Evolutionary conservation across 352 stramenopile genomes (phyloP).

Genomic region (Pythium angustatum): DNA sequence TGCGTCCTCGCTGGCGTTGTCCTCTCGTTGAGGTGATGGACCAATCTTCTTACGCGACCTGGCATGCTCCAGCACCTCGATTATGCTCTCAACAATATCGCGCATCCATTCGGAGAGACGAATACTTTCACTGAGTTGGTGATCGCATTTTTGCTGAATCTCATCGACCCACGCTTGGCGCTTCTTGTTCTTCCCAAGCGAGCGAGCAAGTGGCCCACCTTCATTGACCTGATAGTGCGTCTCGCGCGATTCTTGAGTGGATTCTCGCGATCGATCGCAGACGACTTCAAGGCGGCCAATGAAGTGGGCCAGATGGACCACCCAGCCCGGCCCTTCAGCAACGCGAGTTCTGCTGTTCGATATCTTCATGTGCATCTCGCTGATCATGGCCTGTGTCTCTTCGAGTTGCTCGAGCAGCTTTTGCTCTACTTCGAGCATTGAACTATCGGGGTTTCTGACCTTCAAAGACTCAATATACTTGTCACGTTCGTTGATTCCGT

Average conservation of each 20-base stretch:
- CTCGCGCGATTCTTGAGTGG: conserved; percentile 53
- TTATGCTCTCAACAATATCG: conserved; percentile 53
- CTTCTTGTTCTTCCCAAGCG: conserved; percentile 37
- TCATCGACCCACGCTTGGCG: conserved; percentile 55
- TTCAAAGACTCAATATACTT: conserved; percentile 75
- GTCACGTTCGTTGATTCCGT: conserved; percentile 53
- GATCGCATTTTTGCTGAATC: conserved; percentile 55
- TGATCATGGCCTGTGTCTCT: conserved; percentile 79
- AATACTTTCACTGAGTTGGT: conserved; percentile 52
- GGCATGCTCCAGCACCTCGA: conserved; percentile 43
- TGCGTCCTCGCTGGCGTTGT: conserved; percentile 24
- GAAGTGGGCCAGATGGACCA: conserved; percentile 58
- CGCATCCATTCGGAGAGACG: conserved; percentile 58
- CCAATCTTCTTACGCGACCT: conserved; percentile 26
- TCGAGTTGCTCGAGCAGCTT: conserved; percentile 72
- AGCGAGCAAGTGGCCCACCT: conserved; percentile 35
- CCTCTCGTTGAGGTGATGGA: conserved; percentile 18
- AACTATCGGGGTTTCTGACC: conserved; percentile 40
- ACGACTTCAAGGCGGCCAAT: conserved; percentile 56
- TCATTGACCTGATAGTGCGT: conserved; percentile 53
- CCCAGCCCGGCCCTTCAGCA: conserved; percentile 5
- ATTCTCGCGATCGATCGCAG: conserved; percentile 55
- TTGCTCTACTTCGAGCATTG: conserved; percentile 70
- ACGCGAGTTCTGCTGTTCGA: conserved; percentile 53
- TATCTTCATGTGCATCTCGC: conserved; percentile 73